Evolutionary conservation across 345 rosid genomes (phyloP), one percentile per base, ranked within the genome.

Genomic region (Cardamine occulta): DNA sequence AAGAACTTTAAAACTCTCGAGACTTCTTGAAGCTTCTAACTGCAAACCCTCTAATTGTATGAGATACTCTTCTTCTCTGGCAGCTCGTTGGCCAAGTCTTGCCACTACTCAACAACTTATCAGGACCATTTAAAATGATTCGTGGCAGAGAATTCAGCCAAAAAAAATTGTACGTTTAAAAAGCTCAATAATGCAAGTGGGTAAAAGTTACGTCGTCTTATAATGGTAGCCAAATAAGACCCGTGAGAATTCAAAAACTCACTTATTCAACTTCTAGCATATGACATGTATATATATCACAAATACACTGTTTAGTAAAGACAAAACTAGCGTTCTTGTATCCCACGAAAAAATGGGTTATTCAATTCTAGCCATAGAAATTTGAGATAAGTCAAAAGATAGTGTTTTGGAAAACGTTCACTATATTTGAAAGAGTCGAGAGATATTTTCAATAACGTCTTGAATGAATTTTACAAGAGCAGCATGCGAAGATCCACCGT

Each of bases 401-500:
- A 0, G 19, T 45, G 3, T 15, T 5, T 45, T 45, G 51, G 19
- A 15, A n/a, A 15, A 28, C 19, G 8, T 45, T 45, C 19, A 45
- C 8, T 5, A 45, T 45, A 45, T 15, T 45, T 45, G 49, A 45
- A 70, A 44, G 21, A 37, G 21, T 73, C 54, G 42, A 73, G 35
- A 21, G 1, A 73, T 26, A 56, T 74, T 65, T 44, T 47, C 18
- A 34, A 11, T 47, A 6, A 74, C 67, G 51, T 74, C 78, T 57
- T 62, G 24, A 31, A 76, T 54, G 19, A 76, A 76, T 35, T 62
- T 76, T 0, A 23, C 17, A 7, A 76, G 42, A 54, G 65, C 21
- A 44, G 37, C 49, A 37, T 80, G 42, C 0, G 90, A 86, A 66
- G 90, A 87, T 58, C 90, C 92, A 70, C 88, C 89, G 7, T 84